These are phyloP conservation scores for Elsinoe perseae DNA, from an alignment of 2,329 filamentous ascomycete genomes.

Conservation along the genomic window DNA sequence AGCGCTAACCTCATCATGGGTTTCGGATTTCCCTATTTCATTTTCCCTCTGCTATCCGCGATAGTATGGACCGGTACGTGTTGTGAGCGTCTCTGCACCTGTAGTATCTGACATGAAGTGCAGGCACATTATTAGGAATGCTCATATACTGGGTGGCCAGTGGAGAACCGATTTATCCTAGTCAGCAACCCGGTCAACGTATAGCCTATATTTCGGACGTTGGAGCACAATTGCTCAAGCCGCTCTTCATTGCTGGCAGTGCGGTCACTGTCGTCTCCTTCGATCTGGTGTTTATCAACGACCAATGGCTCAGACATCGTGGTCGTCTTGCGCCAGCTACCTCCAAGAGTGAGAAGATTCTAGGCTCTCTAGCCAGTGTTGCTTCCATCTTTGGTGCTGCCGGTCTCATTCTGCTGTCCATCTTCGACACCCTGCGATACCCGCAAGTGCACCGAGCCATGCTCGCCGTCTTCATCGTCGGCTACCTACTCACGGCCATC, in stretches of 20 bases:
- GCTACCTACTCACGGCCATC: constrained; percentile 77
- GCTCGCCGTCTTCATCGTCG: constrained; percentile 72
- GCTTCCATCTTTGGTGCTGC: constrained; percentile 67
- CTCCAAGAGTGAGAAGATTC: constrained; percentile 53
- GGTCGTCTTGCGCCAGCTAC: constrained; percentile 72
- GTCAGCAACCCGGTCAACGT: constrained; percentile 50
- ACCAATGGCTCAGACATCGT: constrained; percentile 76
- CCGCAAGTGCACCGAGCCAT: constrained; percentile 64
- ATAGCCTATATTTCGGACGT: constrained; percentile 54
- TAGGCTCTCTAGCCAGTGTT: constrained; percentile 54
- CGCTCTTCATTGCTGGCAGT: constrained; percentile 68
- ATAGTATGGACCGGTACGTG: constrained; percentile 48
- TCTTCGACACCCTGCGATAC: constrained; percentile 76
- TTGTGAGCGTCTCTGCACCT: background rate
- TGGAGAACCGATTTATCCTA: constrained; percentile 50
- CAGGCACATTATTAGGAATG: constrained; percentile 59
- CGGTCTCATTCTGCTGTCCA: constrained; percentile 72
- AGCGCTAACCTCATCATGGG: constrained; percentile 23
- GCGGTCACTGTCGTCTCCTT: constrained; percentile 68
- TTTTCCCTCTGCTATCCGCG: constrained; percentile 62
- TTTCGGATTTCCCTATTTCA: constrained; percentile 45
- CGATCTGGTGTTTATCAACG: constrained; percentile 69
- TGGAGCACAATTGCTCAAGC: constrained; percentile 57
- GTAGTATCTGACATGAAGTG: background rate
- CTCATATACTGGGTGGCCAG: constrained; percentile 61